phyloP scores from a whole-genome alignment of 768 basidiomycete genomes.

The Flagelloscypha sp. region DNA sequence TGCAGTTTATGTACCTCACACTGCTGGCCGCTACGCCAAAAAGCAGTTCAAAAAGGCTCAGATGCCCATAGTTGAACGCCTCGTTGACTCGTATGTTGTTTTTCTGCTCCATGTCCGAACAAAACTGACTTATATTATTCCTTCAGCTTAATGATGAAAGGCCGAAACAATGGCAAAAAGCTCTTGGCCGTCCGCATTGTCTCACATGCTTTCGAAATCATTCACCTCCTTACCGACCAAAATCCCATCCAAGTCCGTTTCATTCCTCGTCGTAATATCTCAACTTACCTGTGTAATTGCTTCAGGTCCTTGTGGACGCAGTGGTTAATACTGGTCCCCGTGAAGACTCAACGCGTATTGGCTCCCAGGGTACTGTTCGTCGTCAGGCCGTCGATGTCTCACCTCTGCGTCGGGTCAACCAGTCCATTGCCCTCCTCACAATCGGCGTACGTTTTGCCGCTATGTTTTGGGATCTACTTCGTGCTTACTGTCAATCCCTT shows the following conservation, averaged over 20 bases:
- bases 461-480: not conserved
- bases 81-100: constrained; percentile 84
- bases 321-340: constrained; percentile 99
- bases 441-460: constrained; percentile 64
- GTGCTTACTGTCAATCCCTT: constrained; percentile 4
- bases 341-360: constrained; percentile 99
- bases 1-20: constrained; percentile 96
- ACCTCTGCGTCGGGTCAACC: constrained; percentile 95
- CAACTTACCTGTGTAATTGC: not conserved
- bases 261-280: not conserved
- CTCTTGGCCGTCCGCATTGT: constrained; percentile 98
- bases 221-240: constrained; percentile 99
- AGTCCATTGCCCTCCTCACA: constrained; percentile 91
- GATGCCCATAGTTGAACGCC: constrained; percentile 99
- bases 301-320: constrained; percentile 88
- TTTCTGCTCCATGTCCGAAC: not conserved
- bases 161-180: constrained; percentile 99
- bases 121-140: constrained; percentile 1
- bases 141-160: constrained; percentile 97
- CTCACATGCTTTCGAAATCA: constrained; percentile 98
- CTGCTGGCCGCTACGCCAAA: constrained; percentile 92
- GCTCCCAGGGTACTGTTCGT: constrained; percentile 98
- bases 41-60: constrained; percentile 84
- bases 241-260: constrained; percentile 92
- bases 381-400: constrained; percentile 99